These are phyloP conservation scores for Parafenestella ontariensis DNA, from an alignment of 2,329 filamentous ascomycete species.

Conservation along the genomic window DNA sequence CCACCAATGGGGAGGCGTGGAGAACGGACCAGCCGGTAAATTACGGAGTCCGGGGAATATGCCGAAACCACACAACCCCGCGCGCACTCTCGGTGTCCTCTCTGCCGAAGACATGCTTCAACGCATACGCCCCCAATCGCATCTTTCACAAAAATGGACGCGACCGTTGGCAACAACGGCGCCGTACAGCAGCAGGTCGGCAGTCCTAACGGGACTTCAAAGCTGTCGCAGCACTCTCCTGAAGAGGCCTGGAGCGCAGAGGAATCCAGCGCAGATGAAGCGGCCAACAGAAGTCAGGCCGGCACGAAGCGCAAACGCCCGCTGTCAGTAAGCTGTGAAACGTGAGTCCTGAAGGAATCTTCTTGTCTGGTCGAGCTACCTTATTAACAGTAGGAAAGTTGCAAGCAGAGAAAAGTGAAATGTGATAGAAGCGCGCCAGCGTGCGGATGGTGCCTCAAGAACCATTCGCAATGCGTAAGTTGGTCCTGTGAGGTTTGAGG, in stretches of 20 bases:
- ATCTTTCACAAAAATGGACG: constrained; percentile 44
- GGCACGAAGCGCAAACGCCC: constrained; percentile 59
- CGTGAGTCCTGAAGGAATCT: constrained; percentile 39
- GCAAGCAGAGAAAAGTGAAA: constrained; percentile 79
- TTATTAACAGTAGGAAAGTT: constrained; percentile 42
- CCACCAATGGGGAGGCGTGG: constrained; percentile 25
- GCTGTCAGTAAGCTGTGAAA: constrained; percentile 68
- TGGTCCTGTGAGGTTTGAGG: not conserved
- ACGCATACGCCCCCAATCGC: constrained; percentile 30
- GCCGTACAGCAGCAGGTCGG: constrained; percentile 34
- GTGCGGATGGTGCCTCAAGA: constrained; percentile 75
- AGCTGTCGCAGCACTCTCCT: constrained; percentile 45
- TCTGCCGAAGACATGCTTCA: constrained; percentile 23
- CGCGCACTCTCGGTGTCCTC: constrained; percentile 24
- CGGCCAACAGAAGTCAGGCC: constrained; percentile 43
- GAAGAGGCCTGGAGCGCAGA: constrained; percentile 45
- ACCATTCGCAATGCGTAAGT: constrained; percentile 65
- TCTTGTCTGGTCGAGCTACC: not conserved
- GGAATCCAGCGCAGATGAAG: constrained; percentile 52
- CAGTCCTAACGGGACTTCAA: constrained; percentile 40
- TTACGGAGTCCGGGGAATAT: constrained; percentile 33
- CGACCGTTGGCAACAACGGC: constrained; percentile 24
- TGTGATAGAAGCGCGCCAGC: constrained; percentile 75
- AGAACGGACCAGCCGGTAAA: constrained; percentile 6
- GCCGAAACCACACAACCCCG: constrained; percentile 26